A percentile compares a stretch with the other conserved stretches of the same genome.
phyloP scores from a whole-genome alignment of 345 rosid species.

The thale cress (Arabidopsis thaliana) region TAIR10.1 NC_003076.8:20832501-20833000 shows the following conservation, averaged over 20 bases:
- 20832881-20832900: constrained; percentile 88
- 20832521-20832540: neutral
- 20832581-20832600: neutral
- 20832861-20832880: constrained; percentile 68
- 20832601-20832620: neutral
- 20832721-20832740: constrained; percentile 84
- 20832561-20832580: neutral
- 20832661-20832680: neutral
- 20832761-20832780: constrained; percentile 63
- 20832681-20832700: neutral
- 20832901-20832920: constrained; percentile 66
- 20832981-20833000: neutral
- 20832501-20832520: neutral
- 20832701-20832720: constrained; percentile 66
- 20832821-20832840: constrained; percentile 61
- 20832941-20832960: neutral
- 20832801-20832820: constrained; percentile 81
- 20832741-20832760: constrained; percentile 74
- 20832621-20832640: neutral
- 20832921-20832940: constrained; percentile 50
- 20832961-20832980: neutral
- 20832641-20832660: neutral
- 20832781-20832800: constrained; percentile 81
- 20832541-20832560: neutral
- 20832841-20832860: constrained; percentile 77